phyloP scores from a whole-genome alignment of 768 basidiomycete genomes.

The Brasilioporus rufonigricans region DNA sequence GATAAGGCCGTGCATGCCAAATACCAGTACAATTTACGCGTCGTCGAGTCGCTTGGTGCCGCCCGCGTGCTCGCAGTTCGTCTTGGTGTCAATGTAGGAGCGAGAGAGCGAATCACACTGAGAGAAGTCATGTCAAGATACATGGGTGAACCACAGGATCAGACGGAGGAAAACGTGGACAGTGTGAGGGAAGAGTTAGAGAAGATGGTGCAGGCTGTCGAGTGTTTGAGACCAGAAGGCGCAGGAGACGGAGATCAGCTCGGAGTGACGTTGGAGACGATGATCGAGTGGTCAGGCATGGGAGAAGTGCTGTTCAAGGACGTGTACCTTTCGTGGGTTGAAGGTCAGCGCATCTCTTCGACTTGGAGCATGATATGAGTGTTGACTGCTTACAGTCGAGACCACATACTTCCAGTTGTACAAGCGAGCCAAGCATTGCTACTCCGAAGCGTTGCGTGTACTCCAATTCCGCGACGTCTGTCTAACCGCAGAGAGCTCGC shows the following conservation, averaged over 20 bases:
- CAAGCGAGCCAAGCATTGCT: constrained; percentile 79
- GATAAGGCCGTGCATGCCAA: constrained; percentile 79
- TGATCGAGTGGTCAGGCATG: constrained; percentile 66
- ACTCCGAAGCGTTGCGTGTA: constrained; percentile 77
- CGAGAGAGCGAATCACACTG: constrained; percentile 52
- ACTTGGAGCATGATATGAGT: not conserved
- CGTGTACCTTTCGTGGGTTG: constrained; percentile 76
- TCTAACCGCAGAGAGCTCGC: constrained; percentile 38
- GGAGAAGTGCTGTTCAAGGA: constrained; percentile 52
- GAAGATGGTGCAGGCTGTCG: constrained; percentile 45
- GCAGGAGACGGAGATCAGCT: constrained; percentile 40
- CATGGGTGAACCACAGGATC: constrained; percentile 41
- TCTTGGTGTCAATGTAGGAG: constrained; percentile 44
- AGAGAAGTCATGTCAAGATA: constrained; percentile 65
- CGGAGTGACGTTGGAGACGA: constrained; percentile 72
- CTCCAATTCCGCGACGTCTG: constrained; percentile 74
- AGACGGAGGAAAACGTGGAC: constrained; percentile 40
- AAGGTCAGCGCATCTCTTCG: constrained; percentile 47
- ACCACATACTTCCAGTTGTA: constrained; percentile 80
- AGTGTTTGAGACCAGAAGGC: constrained; percentile 48
- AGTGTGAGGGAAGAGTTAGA: constrained; percentile 48
- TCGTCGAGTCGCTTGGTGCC: constrained; percentile 84
- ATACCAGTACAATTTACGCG: constrained; percentile 82
- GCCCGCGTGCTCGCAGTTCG: constrained; percentile 68
- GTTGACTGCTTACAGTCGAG: constrained; percentile 45